Conservation (phyloP, 1,284 basidiomycete genomes). For the Ceratobasidium sp. region DNA sequence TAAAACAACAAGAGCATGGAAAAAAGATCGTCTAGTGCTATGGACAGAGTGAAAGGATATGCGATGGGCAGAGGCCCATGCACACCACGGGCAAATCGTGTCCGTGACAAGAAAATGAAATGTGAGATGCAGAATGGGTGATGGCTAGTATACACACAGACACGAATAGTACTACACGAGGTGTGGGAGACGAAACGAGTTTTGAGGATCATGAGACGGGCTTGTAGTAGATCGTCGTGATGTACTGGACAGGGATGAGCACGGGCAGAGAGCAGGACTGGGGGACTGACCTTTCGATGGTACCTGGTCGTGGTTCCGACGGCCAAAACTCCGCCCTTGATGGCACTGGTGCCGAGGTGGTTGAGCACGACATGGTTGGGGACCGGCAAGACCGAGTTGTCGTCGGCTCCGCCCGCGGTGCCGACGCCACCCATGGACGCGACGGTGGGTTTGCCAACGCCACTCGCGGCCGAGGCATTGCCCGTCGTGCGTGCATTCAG, state of each 20-base stretch:
- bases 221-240: slow-evolving; percentile 71
- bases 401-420: slow-evolving; percentile 63
- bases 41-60: background rate
- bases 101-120: background rate
- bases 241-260: slow-evolving; percentile 55
- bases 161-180: slow-evolving; percentile 14
- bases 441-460: slow-evolving; percentile 43
- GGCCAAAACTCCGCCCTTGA: slow-evolving; percentile 90
- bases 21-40: slow-evolving; percentile 7
- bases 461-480: slow-evolving; percentile 52
- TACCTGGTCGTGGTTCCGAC: slow-evolving; percentile 94
- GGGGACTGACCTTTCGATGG: slow-evolving; percentile 77
- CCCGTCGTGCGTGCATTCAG: slow-evolving; percentile 61
- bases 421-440: slow-evolving; percentile 40
- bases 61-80: no score
- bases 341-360: slow-evolving; percentile 94
- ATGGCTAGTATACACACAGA: slow-evolving; percentile 37
- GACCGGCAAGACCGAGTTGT: slow-evolving; percentile 90
- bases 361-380: slow-evolving; percentile 95
- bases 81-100: no score
- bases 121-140: background rate
- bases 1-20: slow-evolving; percentile 4
- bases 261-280: slow-evolving; percentile 27
- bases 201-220: slow-evolving; percentile 51
- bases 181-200: slow-evolving; percentile 4